Evolutionary conservation across 192 early-diverging fungal genomes (phyloP).

Genomic region (Coemansia sp.): DNA sequence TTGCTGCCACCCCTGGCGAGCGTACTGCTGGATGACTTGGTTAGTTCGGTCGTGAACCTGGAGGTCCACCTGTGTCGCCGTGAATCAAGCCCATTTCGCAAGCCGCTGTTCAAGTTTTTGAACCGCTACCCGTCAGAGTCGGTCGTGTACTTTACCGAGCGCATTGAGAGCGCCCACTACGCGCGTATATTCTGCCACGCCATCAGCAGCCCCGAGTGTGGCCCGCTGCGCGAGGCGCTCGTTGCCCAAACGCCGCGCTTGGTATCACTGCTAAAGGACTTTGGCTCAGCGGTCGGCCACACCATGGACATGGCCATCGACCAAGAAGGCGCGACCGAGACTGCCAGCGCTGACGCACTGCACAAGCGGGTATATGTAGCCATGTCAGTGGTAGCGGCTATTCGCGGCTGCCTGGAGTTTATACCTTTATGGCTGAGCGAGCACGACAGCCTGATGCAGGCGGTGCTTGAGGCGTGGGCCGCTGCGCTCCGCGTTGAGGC

Average conservation of each 20-base stretch:
- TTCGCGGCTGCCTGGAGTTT: conserved; percentile 21
- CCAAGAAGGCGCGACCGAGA: neutral
- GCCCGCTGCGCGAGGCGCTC: conserved; percentile 61
- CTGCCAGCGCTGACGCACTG: neutral
- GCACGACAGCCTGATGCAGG: conserved; percentile 23
- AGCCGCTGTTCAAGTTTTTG: conserved; percentile 84
- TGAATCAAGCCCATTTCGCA: conserved; percentile 89
- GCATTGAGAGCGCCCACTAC: conserved; percentile 57
- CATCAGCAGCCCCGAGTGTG: conserved; percentile 28
- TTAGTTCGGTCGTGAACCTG: conserved; percentile 80
- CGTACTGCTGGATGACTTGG: conserved; percentile 88
- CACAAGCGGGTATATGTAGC: conserved; percentile 32
- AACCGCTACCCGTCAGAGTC: conserved; percentile 85
- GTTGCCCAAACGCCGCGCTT: conserved; percentile 56
- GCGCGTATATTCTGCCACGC: conserved; percentile 63
- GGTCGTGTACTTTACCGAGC: conserved; percentile 77
- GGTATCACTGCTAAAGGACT: conserved; percentile 40
- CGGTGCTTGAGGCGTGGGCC: conserved; percentile 22
- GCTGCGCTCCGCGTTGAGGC: conserved; percentile 3
- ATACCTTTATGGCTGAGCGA: conserved; percentile 37
- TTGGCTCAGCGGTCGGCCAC: conserved; percentile 19
- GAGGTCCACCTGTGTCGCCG: conserved; percentile 77
- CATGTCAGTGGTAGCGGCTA: conserved; percentile 19
- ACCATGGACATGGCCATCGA: neutral
- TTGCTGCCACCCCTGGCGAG: conserved; percentile 85